Evolutionary conservation across 73 alveolate genomes (phyloP), one percentile per base, ranked within the genome.

Genomic region (Stentor roeselii): DNA sequence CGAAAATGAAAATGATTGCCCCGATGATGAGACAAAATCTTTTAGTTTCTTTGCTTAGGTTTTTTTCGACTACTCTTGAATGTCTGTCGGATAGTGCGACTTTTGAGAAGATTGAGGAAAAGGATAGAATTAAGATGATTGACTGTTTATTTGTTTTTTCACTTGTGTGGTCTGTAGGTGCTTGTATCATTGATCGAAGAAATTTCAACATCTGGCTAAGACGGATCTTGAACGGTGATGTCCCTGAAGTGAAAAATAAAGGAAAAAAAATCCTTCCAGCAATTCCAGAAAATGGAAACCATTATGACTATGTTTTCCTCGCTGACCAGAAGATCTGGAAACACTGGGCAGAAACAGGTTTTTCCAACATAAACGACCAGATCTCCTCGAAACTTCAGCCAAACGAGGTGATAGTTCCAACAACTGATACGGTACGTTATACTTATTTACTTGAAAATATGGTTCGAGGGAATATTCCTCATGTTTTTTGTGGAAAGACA

Each of bases 401-500:
- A 78, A 92, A 96, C 21, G 92, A 92, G 35, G 39, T 94, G 75
- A 82, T 94, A 59, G 99, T 97, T 2, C 98, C 99, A 41, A 97
- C 99, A 21, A 92, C 90, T 42, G 99, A 97, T 78, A 97, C 99
- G 58, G 97, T 96, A 75, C 89, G 98, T 82, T 93, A 94, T 88
- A 86, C 98, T 30, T 90, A 76, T 86, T 86, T 94, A 60, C 86
- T 96, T 39, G 91, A 87, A 78, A 87, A 87, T 75, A 94, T 95
- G 91, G 91, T 98, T 82, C 86, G 89, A 77, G 94, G 93, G 75
- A 96, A 92, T 38, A 89, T 97, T 75, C 93, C 97, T 67, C 88
- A 97, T 74, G 91, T 98, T 61, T 96, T 98, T 84, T 95, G 98
- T 59, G 99, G 99, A 1, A 99, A 99, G 14, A 98, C 99, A 1